Evolutionary conservation across 2,329 filamentous ascomycete species (phyloP), one percentile per base, ranked within the genome.

Genomic region (Nakataea oryzae): DNA sequence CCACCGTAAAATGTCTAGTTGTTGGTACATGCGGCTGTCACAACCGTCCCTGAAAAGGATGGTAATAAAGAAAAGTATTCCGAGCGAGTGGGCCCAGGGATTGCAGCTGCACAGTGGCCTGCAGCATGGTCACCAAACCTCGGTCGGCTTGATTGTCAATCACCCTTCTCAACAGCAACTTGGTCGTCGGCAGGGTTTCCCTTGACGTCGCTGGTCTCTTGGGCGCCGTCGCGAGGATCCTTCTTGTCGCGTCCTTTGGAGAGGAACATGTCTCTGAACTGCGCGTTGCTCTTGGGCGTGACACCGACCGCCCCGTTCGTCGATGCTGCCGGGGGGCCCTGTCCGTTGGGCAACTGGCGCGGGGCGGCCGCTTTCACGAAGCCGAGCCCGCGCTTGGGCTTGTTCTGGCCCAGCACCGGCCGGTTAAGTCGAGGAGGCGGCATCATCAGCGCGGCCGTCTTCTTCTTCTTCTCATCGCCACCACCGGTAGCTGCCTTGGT

Each of bases 401-500:
- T 72, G 60, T 62, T 68, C 70, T 69, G 13, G 26, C 59, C 59
- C 54, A 65, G 57, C 60, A 61, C 41, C 59, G 24, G 67, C 6
- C 54, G 54, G 7, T 26, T n/a, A 12, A 61, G 21, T 17, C 60
- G 54, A 26, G 60, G 24, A 14, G 60, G 60, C 64, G 50, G 59
- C 64, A 41, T 61, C 61, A 57, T 59, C 28, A 57, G 32, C 17
- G 50, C 14, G 14, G 30, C 41, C 27, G 21, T 29, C 27, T 57
- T 56, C 27, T 29, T 59, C 59, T 67, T 69, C 47, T 71, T 70
- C 5, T 73, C 68, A 11, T 66, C 57, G 4, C 58, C 61, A 5
- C 63, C 65, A 11, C 70, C 68, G 61, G 82, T 79, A 2, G 78
- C 80, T 7, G 81, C 65, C 41, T 50, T 50, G 41, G 21, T 50